Evolutionary conservation across 2,329 filamentous ascomycete species (phyloP).

Genomic region (Neospermospora avenae): DNA sequence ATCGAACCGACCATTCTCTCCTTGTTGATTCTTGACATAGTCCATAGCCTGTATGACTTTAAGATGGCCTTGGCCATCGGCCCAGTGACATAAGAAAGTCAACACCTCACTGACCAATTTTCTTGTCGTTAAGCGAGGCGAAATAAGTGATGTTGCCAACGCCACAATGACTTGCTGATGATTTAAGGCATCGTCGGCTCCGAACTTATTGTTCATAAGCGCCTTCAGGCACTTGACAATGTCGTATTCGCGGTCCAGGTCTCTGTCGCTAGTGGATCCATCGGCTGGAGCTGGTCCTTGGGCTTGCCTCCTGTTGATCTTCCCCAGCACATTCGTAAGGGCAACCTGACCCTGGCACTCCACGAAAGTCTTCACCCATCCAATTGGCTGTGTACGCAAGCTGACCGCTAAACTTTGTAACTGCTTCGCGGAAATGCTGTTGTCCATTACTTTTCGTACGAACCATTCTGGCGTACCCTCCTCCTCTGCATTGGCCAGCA

Average conservation of each 20-base stretch:
- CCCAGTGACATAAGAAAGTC: constrained; percentile 96
- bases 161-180: constrained; percentile 90
- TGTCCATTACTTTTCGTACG: constrained; percentile 94
- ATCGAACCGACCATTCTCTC: constrained; percentile 94
- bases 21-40: constrained; percentile 79
- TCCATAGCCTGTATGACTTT: constrained; percentile 95
- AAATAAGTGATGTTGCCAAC: constrained; percentile 81
- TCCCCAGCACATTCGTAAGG: constrained; percentile 86
- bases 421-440: constrained; percentile 86
- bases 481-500: constrained; percentile 80
- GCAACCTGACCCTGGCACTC: constrained; percentile 97
- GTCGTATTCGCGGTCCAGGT: constrained; percentile 79
- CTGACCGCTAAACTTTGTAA: constrained; percentile 92
- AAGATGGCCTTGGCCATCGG: constrained; percentile 79
- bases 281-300: constrained; percentile 54
- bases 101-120: constrained; percentile 95
- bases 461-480: constrained; percentile 98
- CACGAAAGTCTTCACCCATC: constrained; percentile 94
- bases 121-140: constrained; percentile 82
- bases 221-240: constrained; percentile 97
- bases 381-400: constrained; percentile 91
- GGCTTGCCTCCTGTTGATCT: constrained; percentile 87
- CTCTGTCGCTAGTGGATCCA: constrained; percentile 57
- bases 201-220: constrained; percentile 99
- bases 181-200: constrained; percentile 87